phyloP scores from a whole-genome alignment of 2,329 filamentous ascomycete genomes.

The Myotisia sp. region DNA sequence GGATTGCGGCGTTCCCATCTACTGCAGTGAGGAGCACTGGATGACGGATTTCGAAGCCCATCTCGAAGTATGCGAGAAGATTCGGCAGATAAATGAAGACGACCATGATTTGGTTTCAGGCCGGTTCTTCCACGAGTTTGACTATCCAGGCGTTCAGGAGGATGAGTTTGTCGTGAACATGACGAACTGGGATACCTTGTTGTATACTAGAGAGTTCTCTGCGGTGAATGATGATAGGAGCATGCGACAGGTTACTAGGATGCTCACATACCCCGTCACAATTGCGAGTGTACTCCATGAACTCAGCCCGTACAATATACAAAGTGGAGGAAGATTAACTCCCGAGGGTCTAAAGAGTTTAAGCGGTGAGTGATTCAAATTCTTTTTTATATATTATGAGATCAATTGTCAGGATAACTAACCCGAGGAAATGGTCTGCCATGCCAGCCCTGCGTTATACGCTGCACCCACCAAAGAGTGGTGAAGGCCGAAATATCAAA shows the following conservation, averaged over 20 bases:
- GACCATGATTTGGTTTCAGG: constrained; percentile 89
- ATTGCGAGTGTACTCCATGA: constrained; percentile 87
- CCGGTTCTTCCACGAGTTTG: constrained; percentile 82
- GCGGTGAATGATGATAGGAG: constrained; percentile 82
- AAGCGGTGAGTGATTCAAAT: constrained; percentile 50
- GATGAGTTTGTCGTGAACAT: constrained; percentile 91
- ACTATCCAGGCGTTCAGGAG: constrained; percentile 76
- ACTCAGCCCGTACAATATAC: constrained; percentile 78
- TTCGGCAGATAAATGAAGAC: constrained; percentile 92
- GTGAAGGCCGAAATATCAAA: constrained; percentile 59
- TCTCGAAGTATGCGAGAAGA: constrained; percentile 77
- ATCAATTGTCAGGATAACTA: constrained; percentile 11
- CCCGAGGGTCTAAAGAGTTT: constrained; percentile 85
- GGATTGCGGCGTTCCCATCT: constrained; percentile 86
- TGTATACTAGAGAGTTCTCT: constrained; percentile 82
- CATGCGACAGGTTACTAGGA: constrained; percentile 81
- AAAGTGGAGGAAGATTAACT: constrained; percentile 60
- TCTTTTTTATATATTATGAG: not conserved
- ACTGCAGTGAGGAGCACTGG: constrained; percentile 91
- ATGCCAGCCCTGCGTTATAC: constrained; percentile 71
- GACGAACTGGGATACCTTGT: constrained; percentile 95
- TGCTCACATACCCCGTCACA: constrained; percentile 87
- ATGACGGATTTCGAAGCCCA: constrained; percentile 90
- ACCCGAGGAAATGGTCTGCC: constrained; percentile 11
- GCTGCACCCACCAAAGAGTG: constrained; percentile 70